Evolutionary conservation across 192 early-diverging fungal genomes (phyloP), one percentile per base, ranked within the genome.

Genomic region (Chytriomyces sp.): DNA sequence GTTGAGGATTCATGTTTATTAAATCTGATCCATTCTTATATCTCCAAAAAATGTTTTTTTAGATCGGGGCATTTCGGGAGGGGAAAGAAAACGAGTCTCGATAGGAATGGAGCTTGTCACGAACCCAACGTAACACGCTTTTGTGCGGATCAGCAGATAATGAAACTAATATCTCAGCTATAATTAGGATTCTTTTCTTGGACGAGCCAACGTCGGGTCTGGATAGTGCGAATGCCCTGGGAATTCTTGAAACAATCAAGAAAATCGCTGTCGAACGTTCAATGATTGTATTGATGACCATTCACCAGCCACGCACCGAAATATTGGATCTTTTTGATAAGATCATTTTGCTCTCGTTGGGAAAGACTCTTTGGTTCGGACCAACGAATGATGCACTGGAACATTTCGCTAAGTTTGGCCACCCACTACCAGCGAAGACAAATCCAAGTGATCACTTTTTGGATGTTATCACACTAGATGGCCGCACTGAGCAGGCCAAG

Each of bases 251-350:
- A 71, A 81, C 82, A 32, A 81, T 89, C 67, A 83, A 86, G 67
- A 76, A 84, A 49, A 71, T 89, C 36, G 83, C 88, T 19, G 62
- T 72, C 7, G 77, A 81, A 30, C 79, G 81, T 32, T 77, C 84
- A 55, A 84, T 81, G 6, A 86, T 89, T 5, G 88, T 92, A 3
- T 72, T 93, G 26, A 87, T 91, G 80, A 91, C 91, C 3, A 90
- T 95, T 66, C 93, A 95, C 70, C 92, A 93, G 77, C 93, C 93
- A 32, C 32, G 68, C 5, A 70, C 68, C 2, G 89, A 91, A 55
- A 88, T 91, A 54, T 89, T 93, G 77, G 82, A 86, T 33, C 83
- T 90, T 5, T 93, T 93, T 74, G 90, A 94, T 78, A 88, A 89
- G 63, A 87, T 93, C 12, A 87, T 93, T 28, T 75, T 93, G 39